Evolutionary conservation across 2,329 filamentous ascomycete species (phyloP).

Genomic region (Pyrenochaeta sp.): DNA sequence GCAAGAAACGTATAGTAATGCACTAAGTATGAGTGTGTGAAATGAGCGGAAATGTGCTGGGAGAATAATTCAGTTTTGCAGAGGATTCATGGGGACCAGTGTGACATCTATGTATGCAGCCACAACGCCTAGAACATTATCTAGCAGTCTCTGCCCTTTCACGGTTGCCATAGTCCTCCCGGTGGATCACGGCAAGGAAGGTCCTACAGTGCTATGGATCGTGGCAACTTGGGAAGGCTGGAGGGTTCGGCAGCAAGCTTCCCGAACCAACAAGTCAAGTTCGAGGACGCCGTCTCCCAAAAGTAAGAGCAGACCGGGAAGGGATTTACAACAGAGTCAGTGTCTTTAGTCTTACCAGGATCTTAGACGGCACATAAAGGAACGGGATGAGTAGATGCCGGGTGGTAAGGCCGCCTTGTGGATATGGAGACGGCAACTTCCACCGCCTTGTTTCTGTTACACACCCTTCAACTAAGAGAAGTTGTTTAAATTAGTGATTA

Average conservation of each 20-base stretch:
- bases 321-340: background rate
- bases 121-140: background rate
- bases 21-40: background rate
- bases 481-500: background rate
- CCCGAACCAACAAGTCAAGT: background rate
- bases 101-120: conserved; percentile 1
- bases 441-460: background rate
- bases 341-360: background rate
- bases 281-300: background rate
- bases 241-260: background rate
- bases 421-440: background rate
- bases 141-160: background rate
- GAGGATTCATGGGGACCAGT: background rate
- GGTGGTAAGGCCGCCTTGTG: background rate
- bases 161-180: background rate
- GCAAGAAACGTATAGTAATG: background rate
- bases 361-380: background rate
- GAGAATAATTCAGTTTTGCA: background rate
- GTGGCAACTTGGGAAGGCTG: background rate
- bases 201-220: background rate
- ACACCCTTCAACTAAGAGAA: background rate
- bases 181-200: background rate
- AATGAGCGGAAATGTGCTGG: background rate
- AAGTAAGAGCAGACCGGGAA: background rate
- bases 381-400: background rate